Percentiles rank a stretch among this genome's conserved stretches.
phyloP scores from a whole-genome alignment of 305 asterid species.

The Nicotiana rustica region DNA sequence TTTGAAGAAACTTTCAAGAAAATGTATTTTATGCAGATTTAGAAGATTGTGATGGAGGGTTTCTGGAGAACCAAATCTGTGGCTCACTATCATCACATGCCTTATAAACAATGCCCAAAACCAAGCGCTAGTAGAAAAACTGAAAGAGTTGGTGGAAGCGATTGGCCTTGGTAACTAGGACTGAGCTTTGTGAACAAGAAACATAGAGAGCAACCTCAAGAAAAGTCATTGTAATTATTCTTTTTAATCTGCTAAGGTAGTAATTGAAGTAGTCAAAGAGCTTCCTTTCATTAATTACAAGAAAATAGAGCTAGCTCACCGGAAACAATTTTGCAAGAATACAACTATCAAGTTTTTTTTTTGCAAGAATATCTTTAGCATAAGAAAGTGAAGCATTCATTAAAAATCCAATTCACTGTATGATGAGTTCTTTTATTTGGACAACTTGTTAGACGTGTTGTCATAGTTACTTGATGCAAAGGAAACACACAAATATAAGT shows the following conservation, averaged over 20 bases:
- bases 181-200: neutral
- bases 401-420: too few species aligned
- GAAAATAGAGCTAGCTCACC: neutral
- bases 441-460: neutral
- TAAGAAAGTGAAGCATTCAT: neutral
- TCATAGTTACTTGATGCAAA: conserved; percentile 18
- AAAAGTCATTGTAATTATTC: neutral
- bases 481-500: conserved; percentile 1
- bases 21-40: too few species aligned
- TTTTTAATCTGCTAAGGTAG: neutral
- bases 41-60: too few species aligned
- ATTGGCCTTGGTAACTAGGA: neutral
- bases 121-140: neutral
- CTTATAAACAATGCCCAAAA: too few species aligned
- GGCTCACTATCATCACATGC: too few species aligned
- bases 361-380: neutral
- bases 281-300: neutral
- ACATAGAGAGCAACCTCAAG: conserved; percentile 5
- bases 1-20: too few species aligned
- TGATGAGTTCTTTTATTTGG: neutral
- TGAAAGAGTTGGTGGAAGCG: neutral
- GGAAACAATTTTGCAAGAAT: neutral
- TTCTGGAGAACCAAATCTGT: too few species aligned
- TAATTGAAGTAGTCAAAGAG: neutral
- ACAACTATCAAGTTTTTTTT: neutral